Percentiles rank a stretch among this genome's conserved stretches.
phyloP scores from a whole-genome alignment of 1,284 basidiomycete species.

The Mrakiaceae sp. region DNA sequence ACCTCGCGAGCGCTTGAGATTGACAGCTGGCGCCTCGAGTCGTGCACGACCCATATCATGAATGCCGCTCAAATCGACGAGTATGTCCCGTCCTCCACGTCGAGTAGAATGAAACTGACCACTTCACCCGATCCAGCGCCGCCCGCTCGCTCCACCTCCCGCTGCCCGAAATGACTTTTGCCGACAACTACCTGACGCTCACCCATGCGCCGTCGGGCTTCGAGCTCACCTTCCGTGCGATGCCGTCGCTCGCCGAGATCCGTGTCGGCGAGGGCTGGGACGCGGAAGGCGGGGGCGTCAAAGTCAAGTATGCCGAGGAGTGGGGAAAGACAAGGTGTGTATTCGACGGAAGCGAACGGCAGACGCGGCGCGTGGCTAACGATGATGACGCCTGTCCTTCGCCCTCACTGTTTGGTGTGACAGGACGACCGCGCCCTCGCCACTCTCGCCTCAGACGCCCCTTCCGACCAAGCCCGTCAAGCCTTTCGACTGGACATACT shows the following conservation, averaged over 20 bases:
- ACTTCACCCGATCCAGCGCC: constrained; percentile 45
- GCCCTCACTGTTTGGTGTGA: background rate
- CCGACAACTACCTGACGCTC: constrained; percentile 65
- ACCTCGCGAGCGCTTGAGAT: constrained; percentile 55
- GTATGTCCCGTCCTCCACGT: background rate
- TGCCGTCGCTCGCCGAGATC: constrained; percentile 60
- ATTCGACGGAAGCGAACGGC: background rate
- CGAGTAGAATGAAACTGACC: background rate
- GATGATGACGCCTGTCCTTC: no score
- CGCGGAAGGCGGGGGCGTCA: constrained; percentile 73
- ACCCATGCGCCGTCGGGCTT: constrained; percentile 44
- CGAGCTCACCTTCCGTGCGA: constrained; percentile 55
- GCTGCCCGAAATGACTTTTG: constrained; percentile 95
- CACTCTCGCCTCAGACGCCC: constrained; percentile 40
- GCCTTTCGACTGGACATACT: constrained; percentile 98
- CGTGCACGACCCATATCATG: constrained; percentile 52
- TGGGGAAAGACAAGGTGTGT: constrained; percentile 78
- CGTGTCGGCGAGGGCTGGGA: constrained; percentile 58
- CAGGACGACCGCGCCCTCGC: constrained; percentile 17
- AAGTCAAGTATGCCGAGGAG: constrained; percentile 85
- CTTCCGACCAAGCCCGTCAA: constrained; percentile 69
- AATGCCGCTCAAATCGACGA: constrained; percentile 15
- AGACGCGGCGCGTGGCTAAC: background rate
- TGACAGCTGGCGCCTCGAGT: constrained; percentile 51
- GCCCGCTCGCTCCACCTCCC: constrained; percentile 65